Base-by-base conservation (phyloP, 1,139 yeast species). In the Wickerhamomyces sp. region DNA sequence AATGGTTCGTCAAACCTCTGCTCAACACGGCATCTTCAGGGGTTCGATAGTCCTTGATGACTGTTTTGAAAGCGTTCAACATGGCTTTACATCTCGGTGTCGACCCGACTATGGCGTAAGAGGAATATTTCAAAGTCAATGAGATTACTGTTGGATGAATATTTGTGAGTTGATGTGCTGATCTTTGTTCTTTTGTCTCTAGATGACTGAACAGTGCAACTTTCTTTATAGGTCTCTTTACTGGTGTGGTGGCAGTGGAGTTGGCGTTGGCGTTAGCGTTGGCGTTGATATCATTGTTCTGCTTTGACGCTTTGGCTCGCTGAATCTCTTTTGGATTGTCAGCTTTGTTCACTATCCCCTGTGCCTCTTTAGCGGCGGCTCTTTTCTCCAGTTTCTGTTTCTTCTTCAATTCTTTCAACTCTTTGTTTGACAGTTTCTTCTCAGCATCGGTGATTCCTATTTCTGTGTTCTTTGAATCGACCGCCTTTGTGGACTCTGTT, bases 21-120 rank as follows among this genome's bases (percentile, higher is more conserved):
- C 91, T 78, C 47, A 93, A 68, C 1, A 95, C 81, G 12, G 93
- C 83, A 39, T 86, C 89, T 28, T 70, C 75, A 4, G 98, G 98
- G 0, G 97, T 88, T 38, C 70, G 63, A 56, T 91, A 93, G 49
- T 87, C 95, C 28, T 59, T 55, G 35, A 93, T 86, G 16, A 91
- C 93, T 27, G 67, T 71, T 56, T 85, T 81, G 61, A 93, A 93
- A 8, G 89, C 91, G 44, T 75, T 75, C 58, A 93, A 66, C 95
- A 91, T 88, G 23, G 87, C 80, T 46, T 70, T 68, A 56, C 95
- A 84, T 48, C 99, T 73, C 20, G 86, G 80, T 12, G 79, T 84
- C 0, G 96, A 87, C 0, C 99, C 99, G 16, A 89, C 94, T 30
- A 89, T 75, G 46, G 80, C 76, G 58, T 87, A 89, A 30, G 87